These are phyloP conservation scores for Saturnispora serradocipensis DNA, from an alignment of 805 yeast genomes.

Conservation along the genomic window DNA sequence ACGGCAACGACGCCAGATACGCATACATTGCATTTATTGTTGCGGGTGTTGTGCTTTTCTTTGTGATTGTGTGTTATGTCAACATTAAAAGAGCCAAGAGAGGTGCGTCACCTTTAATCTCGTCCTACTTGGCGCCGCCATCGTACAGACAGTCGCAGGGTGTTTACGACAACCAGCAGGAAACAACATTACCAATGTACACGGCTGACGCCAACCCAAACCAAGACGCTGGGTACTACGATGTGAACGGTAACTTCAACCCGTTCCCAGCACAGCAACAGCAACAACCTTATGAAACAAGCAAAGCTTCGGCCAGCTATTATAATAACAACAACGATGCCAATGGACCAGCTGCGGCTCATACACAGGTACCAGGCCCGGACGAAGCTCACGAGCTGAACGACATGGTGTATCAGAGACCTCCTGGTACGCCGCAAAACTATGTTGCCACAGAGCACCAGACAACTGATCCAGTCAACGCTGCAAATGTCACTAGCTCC, in stretches of 20 bases:
- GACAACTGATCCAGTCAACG: not conserved
- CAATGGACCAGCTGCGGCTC: not conserved
- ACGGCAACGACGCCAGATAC: slow-evolving; percentile 38
- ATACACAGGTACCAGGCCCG: not conserved
- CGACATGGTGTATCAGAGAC: slow-evolving; percentile 2
- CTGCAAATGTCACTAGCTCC: not conserved
- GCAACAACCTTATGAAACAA: not conserved
- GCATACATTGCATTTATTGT: slow-evolving; percentile 56
- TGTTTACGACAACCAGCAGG: slow-evolving; percentile 29
- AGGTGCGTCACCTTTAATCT: slow-evolving; percentile 61
- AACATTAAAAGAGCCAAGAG: slow-evolving; percentile 42
- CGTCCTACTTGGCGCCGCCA: slow-evolving; percentile 50
- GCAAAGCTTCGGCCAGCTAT: not conserved
- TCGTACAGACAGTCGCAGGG: slow-evolving; percentile 58
- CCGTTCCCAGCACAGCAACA: slow-evolving; percentile 13
- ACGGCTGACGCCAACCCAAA: slow-evolving; percentile 56
- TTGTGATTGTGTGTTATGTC: slow-evolving; percentile 42
- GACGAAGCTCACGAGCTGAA: not conserved
- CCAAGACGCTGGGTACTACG: slow-evolving; percentile 71
- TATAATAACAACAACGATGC: not conserved
- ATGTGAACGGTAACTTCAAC: slow-evolving; percentile 44
- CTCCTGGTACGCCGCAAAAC: slow-evolving; percentile 2
- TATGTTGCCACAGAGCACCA: not conserved
- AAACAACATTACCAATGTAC: slow-evolving; percentile 49
- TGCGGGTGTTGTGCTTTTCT: slow-evolving; percentile 36